phyloP scores from a whole-genome alignment of 306 rosid genomes.

The Cicer bijugum region DNA sequence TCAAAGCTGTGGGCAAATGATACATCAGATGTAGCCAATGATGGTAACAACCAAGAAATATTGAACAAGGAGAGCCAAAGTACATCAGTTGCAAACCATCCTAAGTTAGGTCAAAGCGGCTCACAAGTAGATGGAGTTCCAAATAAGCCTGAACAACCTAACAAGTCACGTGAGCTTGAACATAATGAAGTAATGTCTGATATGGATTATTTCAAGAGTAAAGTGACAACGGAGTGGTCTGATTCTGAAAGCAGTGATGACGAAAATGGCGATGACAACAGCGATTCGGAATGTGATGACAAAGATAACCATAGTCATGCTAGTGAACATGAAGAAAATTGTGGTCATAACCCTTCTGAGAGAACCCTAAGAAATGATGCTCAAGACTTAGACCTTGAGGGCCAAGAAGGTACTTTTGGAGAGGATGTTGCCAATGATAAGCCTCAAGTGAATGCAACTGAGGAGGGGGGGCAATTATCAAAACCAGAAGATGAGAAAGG shows the following conservation, averaged over 20 bases:
- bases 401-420: constrained; percentile 34
- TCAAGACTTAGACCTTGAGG: constrained; percentile 42
- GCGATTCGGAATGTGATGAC: constrained; percentile 54
- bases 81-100: constrained; percentile 36
- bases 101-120: constrained; percentile 41
- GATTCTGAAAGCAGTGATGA: constrained; percentile 69
- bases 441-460: constrained; percentile 44
- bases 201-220: constrained; percentile 87
- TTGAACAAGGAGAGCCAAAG: constrained; percentile 46
- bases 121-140: constrained; percentile 39
- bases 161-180: constrained; percentile 46
- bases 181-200: constrained; percentile 61
- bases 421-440: constrained; percentile 42
- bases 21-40: constrained; percentile 46
- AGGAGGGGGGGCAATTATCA: constrained; percentile 40
- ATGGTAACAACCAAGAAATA: constrained; percentile 42
- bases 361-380: constrained; percentile 39
- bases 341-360: constrained; percentile 38
- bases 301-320: constrained; percentile 37
- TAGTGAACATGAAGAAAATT: constrained; percentile 35
- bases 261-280: constrained; percentile 42
- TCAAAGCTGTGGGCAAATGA: constrained; percentile 92
- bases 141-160: constrained; percentile 37
- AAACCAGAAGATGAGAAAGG: constrained; percentile 55
- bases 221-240: constrained; percentile 76